Base-by-base conservation (phyloP, 129 eudicot species). In the Heracleum sosnowskyi region DNA sequence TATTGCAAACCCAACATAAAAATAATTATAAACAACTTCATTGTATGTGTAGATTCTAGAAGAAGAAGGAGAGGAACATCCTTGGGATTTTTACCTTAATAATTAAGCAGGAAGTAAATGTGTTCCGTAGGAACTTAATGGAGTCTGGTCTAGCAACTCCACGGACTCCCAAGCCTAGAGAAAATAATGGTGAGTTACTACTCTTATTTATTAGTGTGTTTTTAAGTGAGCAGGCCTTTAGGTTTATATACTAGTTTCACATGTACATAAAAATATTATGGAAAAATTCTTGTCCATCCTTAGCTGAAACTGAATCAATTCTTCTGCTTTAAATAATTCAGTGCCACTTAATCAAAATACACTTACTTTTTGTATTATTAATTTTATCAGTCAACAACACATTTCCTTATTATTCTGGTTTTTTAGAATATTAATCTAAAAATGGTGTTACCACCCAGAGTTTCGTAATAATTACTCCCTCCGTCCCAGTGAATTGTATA, bases 61-160 rank as follows among this genome's bases (percentile, higher is more conserved):
- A 18, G 60, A 49, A 17, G 60, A n/a, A n/a, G n/a, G n/a, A n/a
- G n/a, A n/a, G n/a, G n/a, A n/a, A n/a, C n/a, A n/a, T n/a, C n/a
- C n/a, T n/a, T n/a, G n/a, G 37, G 29, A 39, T 7, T 57, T 40
- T 24, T 77, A 77, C 79, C 79, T 77, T 77, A 47, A 77, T 60
- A n/a, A n/a, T n/a, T n/a, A 53, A 36, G 63, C 55, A 37, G 29
- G 11, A 28, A 33, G 18, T 16, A 8, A 5, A 40, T 24, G 62
- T 20, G 2, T 51, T 22, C 35, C n/a, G 47, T 11, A 64, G 71
- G 22, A 31, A 33, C 36, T 64, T 64, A 24, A 2, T 55, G 22
- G 39, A 64, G 71, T 55, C 29, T 55, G 64, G 24, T 55, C 29
- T 20, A 24, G 13, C 42, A 69, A 24, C 22, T n/a, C n/a, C n/a